Evolutionary conservation across 169 alveolate species (phyloP), one percentile per base, ranked within the genome.

Genomic region (Plasmodium sp.): DNA sequence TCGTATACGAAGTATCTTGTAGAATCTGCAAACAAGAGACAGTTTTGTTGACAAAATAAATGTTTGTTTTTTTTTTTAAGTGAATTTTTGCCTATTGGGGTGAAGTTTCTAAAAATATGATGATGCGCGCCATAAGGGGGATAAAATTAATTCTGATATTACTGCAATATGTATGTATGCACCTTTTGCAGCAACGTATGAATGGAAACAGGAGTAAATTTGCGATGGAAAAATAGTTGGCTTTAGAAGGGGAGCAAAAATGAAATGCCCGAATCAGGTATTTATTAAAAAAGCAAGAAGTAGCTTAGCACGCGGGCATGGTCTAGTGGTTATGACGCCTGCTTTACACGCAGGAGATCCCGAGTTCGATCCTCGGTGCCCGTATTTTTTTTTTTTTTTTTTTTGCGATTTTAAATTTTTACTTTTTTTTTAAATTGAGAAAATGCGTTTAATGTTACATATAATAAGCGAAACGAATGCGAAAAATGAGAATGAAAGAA

Each of bases 281-380:
- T 22, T 7, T 67, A 67, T 27, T 67, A 67, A 27, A 22, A 3
- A 67, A 67, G 77, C 4, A 67, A 27, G 43, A 18, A 67, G 0
- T 22, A 22, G 1, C n/a, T 22, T n/a, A 10, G 1, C 7, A 82
- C 94, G 98, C 98, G 98, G 97, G 98, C 98, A 97, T 97, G 98
- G 98, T 97, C 98, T 97, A 97, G 98, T 97, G 98, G 98, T 97
- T 97, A 97, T 97, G 98, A 97, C 98, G 98, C 96, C 98, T 97
- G 98, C 98, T 97, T 97, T 83, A 97, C 98, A 97, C 98, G 98
- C 98, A 97, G 98, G 96, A 97, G 98, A 96, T 97, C 98, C 98
- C 98, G 98, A 97, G 98, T 97, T 97, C 98, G 98, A 97, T 95
- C 98, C 98, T 97, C 98, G 98, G 98, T 97, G 97, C 98, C 98